Percentiles rank a stretch among this genome's conserved stretches.
These are phyloP conservation scores for Teunomyces aglyptinius DNA, from an alignment of 805 yeast genomes.

Conservation along the genomic window DNA sequence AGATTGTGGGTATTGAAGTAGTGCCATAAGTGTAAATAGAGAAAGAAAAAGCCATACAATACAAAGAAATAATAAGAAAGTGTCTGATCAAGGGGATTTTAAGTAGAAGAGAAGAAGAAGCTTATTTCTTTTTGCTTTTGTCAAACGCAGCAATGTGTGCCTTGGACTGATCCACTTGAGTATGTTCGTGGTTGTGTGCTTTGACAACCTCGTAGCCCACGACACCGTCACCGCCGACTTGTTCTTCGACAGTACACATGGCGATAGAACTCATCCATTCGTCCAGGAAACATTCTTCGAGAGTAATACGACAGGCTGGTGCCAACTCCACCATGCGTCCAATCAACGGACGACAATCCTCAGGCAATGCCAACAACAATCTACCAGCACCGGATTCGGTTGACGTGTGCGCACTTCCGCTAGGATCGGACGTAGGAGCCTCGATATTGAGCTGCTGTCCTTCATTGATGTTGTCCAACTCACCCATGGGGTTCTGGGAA, in stretches of 20 bases:
- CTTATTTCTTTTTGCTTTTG: slow-evolving; percentile 64
- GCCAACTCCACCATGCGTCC: slow-evolving; percentile 80
- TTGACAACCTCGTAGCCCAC: slow-evolving; percentile 36
- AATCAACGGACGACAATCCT: slow-evolving; percentile 63
- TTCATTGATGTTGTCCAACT: slow-evolving; percentile 12
- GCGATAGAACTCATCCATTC: slow-evolving; percentile 62
- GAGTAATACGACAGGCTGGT: slow-evolving; percentile 80
- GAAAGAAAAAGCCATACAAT: neutral
- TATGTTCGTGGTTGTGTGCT: slow-evolving; percentile 71
- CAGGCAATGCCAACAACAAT: slow-evolving; percentile 66
- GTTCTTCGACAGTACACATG: slow-evolving; percentile 64
- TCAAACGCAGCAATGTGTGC: slow-evolving; percentile 95
- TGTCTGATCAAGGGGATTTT: no score
- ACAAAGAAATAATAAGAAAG: neutral
- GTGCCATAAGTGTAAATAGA: slow-evolving; percentile 45
- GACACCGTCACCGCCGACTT: slow-evolving; percentile 36
- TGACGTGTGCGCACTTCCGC: slow-evolving; percentile 56
- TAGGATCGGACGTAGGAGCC: slow-evolving; percentile 12
- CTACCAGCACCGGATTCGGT: slow-evolving; percentile 70
- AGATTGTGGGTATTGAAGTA: slow-evolving; percentile 81
- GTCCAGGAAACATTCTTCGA: slow-evolving; percentile 75
- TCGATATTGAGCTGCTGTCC: slow-evolving; percentile 15
- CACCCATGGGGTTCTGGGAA: slow-evolving; percentile 12
- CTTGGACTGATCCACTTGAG: slow-evolving; percentile 86
- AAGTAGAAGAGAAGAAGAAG: no score